Evolutionary conservation across 495 filamentous ascomycete species (phyloP).

Genomic region (Hypoxylon lienhwacheense): DNA sequence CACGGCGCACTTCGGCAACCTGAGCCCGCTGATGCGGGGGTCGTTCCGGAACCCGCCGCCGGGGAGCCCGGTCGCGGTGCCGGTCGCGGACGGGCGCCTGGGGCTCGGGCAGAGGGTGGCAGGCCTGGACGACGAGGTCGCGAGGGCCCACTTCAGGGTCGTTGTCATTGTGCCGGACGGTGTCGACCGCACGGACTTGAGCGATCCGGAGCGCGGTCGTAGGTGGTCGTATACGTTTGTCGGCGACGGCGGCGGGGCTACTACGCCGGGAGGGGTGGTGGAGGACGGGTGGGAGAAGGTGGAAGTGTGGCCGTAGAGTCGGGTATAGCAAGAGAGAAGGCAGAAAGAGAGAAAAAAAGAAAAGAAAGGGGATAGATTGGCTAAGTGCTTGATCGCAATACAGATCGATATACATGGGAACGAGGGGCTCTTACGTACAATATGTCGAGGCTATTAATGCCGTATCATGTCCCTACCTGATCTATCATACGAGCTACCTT

Average conservation of each 20-base stretch:
- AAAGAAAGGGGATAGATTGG: no score
- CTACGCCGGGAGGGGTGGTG: slow-evolving; percentile 42
- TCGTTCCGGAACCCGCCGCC: slow-evolving; percentile 79
- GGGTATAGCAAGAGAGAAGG: not conserved
- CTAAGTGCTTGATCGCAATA: no score
- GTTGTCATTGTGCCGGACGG: slow-evolving; percentile 79
- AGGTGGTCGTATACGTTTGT: slow-evolving; percentile 68
- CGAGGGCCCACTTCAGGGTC: slow-evolving; percentile 80
- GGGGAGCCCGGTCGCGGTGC: slow-evolving; percentile 57
- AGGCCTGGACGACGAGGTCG: slow-evolving; percentile 67
- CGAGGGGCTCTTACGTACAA: no score
- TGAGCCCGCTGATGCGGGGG: slow-evolving; percentile 74
- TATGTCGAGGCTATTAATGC: no score
- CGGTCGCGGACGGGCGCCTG: slow-evolving; percentile 52
- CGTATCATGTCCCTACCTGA: no score
- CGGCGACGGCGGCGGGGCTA: slow-evolving; percentile 38
- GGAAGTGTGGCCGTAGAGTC: slow-evolving; percentile 84
- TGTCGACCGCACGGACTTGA: slow-evolving; percentile 76
- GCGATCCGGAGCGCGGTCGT: slow-evolving; percentile 61
- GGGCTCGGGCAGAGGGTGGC: slow-evolving; percentile 67
- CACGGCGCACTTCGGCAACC: slow-evolving; percentile 83
- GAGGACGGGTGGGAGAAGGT: slow-evolving; percentile 69
- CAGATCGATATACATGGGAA: no score
- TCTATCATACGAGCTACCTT: no score
- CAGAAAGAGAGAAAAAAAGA: no score